Evolutionary conservation across 148 eudicot species (phyloP), one percentile per base, ranked within the genome.

Genomic region (Selenicereus undatus): DNA sequence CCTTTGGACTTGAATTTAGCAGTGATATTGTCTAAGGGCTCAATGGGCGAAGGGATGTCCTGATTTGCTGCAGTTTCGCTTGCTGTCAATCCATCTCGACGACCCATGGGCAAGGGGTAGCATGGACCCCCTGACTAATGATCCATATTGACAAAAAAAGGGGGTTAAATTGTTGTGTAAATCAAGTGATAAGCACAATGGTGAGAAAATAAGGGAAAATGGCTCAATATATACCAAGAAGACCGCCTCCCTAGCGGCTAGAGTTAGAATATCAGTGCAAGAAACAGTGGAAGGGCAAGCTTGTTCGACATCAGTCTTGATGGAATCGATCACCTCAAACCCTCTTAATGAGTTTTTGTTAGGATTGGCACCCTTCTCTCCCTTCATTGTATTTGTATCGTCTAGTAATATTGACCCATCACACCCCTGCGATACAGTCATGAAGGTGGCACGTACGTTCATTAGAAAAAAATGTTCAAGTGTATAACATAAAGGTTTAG

Each of bases 1-100:
- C 97, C 97, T 81, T 92, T 91, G 11, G 92, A 80, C 11, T 88
- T 88, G 78, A 92, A 92, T 75, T 92, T 92, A 12, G 93, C 91
- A 5, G 94, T 92, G 73, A 92, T 87, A 79, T 89, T 90, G 32
- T 79, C 84, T 62, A 92, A 82, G 50, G 94, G 82, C 14, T 92
- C 94, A 45, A 92, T 80, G 75, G 97, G 97, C 36, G 97, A 89
- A 48, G 97, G 97, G 29, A 89, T 77, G 5, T 92, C 83, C 64
- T 81, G 80, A 73, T 91, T 91, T 58, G 93, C 94, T 13, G 88
- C 90, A 81, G 78, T 86, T 45, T 82, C 45, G 78, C 83, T 88
- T 35, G 94, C 90, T 82, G 86, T 87, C 60, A 89, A 79, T 22
- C 94, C 88, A 73, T 92, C 97, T 56, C 92, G 86, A 81, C 97